A percentile compares a stretch with the other conserved stretches of the same genome.
phyloP scores from a whole-genome alignment of 2,329 filamentous ascomycete genomes.

The Alternaria longipes region DNA sequence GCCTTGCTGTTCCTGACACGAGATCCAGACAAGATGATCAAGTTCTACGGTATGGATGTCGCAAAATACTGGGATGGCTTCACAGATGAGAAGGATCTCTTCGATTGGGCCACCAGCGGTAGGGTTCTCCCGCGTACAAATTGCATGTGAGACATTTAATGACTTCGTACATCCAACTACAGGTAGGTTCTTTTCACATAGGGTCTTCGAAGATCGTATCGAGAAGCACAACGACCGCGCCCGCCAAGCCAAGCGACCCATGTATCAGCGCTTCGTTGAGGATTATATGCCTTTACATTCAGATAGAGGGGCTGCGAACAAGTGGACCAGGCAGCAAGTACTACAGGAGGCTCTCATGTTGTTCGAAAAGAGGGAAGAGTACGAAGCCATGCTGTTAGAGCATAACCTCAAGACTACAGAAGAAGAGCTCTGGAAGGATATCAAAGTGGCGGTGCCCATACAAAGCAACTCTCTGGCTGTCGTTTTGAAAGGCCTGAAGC shows the following conservation, averaged over 20 bases:
- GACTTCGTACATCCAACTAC: not conserved
- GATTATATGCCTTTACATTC: conserved; percentile 68
- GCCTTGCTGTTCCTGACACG: conserved; percentile 68
- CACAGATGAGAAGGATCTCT: conserved; percentile 63
- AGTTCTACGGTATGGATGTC: conserved; percentile 69
- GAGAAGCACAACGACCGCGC: conserved; percentile 64
- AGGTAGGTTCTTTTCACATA: conserved; percentile 66
- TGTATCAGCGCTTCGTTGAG: conserved; percentile 69
- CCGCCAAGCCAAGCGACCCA: conserved; percentile 63
- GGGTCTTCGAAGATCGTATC: conserved; percentile 42
- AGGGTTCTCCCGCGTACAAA: conserved; percentile 36
- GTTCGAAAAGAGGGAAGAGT: conserved; percentile 61
- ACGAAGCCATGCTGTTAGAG: conserved; percentile 51
- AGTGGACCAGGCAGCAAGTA: conserved; percentile 56
- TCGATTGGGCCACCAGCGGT: conserved; percentile 67
- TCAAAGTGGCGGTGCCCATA: conserved; percentile 53
- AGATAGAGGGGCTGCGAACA: conserved; percentile 41
- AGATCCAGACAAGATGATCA: conserved; percentile 64
- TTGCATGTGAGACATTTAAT: not conserved
- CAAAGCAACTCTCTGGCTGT: conserved; percentile 35
- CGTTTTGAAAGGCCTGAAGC: conserved; percentile 42
- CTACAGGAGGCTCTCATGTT: conserved; percentile 62
- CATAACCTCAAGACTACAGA: conserved; percentile 52
- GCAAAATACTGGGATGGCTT: conserved; percentile 66
- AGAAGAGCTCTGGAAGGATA: conserved; percentile 53